Base-by-base conservation (phyloP, 306 rosid genomes). In the Astragalus glycyphyllos region DNA sequence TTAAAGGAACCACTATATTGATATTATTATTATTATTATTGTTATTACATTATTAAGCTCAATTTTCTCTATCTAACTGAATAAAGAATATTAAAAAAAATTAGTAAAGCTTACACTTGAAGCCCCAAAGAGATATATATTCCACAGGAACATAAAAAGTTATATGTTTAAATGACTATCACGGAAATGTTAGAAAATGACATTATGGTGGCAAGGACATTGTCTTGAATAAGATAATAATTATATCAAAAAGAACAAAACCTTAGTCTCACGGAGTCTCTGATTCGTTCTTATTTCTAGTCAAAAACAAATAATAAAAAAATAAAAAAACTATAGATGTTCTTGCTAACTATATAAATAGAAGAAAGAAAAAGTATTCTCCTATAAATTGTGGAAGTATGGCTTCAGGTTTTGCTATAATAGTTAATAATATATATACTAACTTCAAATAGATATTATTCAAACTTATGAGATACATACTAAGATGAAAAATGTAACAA, bases 41-140 rank as follows among this genome's bases (percentile, higher is more conserved):
- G 65, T 73, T 80, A 80, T 40, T 16, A 62, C n/a, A n/a, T n/a
- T 80, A 80, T 20, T 17, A 65, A 77, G 42, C 32, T 71, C 81
- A 72, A 58, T 82, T 80, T 11, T 66, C 34, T 58, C 77, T 51
- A 47, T 78, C 81, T 72, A 42, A 77, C 31, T 71, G 71, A 83
- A 73, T 64, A 83, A 66, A 82, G 76, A 76, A 85, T 86, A 89
- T 83, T 86, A 61, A 75, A 26, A 20, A 20, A 26, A 83, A 65
- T 65, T 78, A 40, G 81, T 76, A 84, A 78, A 55, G 85, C 85
- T 84, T 79, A 45, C 55, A 76, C 60, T 49, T 57, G 62, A 88
- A 88, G 91, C 68, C n/a, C 60, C 47, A 67, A 71, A 78, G 78
- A 73, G 87, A 74, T 80, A 87, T 70, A 85, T 83, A 85, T 85